Evolutionary conservation across 1,284 basidiomycete species (phyloP), one percentile per base, ranked within the genome.

Genomic region (Cutaneotrichosporon sp.): DNA sequence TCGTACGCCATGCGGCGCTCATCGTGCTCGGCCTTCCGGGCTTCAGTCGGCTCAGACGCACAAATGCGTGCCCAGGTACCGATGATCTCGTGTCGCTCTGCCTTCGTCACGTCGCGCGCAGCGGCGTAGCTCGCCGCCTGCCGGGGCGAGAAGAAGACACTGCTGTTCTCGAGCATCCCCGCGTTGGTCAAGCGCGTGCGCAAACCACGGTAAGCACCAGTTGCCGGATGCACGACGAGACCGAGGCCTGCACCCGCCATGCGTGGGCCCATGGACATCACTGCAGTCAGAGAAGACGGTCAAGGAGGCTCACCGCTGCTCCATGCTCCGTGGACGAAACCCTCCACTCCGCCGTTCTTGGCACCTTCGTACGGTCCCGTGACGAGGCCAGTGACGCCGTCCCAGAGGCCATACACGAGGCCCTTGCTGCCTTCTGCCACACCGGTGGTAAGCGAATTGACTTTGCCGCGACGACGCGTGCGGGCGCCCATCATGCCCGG

Each of bases 351-450:
- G 45, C 53, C 79, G 79, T 78, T 54, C 79, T 78, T 66, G 4
- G 75, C 77, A 4, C 80, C 80, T 9, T 77, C 38, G 31, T 77
- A 58, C 32, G 81, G 79, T 60, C 81, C 80, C 14, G 67, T 76
- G n/a, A 81, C 76, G 3, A 82, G 68, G 2, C 80, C 80, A 1
- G 79, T 79, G 46, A 82, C 79, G 12, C 80, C 81, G 61, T 82
- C 81, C 59, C 78, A 79, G 45, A 78, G 77, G 5, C 80, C 75
- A 43, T 65, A 74, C 32, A 66, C 67, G 8, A 77, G 53, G 5
- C 75, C 71, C 61, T 71, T 70, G 3, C 57, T 79, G 4, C 75
- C 81, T 59, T 80, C 79, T 49, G 67, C 76, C 10, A 81, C 55
- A 0, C 81, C 81, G 57, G 70, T 77, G 7, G 62, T 63, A 42